Conservation (phyloP, 495 filamentous ascomycete genomes). For the Podospora australis region DNA sequence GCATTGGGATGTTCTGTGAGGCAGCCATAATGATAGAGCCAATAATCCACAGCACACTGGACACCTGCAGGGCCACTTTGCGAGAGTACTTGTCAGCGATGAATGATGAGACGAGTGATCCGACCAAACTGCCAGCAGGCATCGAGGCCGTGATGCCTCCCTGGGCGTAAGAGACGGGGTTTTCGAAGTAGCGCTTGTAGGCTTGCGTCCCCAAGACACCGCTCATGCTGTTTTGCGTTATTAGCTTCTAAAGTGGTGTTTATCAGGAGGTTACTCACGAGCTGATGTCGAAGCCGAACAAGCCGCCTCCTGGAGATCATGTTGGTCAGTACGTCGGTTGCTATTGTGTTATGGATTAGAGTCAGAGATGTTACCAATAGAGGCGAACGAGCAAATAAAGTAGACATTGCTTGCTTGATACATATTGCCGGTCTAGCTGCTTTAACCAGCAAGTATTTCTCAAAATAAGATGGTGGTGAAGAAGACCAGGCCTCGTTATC, state of each 20-base stretch:
- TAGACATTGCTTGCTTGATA: slow-evolving; percentile 50
- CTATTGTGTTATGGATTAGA: background rate
- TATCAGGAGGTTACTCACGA: too few relatives aligned
- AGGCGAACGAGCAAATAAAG: slow-evolving; percentile 60
- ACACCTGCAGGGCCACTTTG: slow-evolving; percentile 63
- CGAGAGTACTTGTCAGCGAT: slow-evolving; percentile 63
- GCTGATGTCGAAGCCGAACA: slow-evolving; percentile 71
- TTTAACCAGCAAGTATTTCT: background rate
- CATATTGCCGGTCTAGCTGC: slow-evolving; percentile 18
- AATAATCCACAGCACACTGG: slow-evolving; percentile 61
- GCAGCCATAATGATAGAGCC: slow-evolving; percentile 61
- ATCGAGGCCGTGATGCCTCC: slow-evolving; percentile 64
- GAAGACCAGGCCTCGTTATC: too few relatives aligned
- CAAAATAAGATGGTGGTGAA: too few relatives aligned
- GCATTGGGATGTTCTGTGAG: slow-evolving; percentile 53
- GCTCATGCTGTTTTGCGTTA: too few relatives aligned
- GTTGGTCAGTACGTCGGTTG: background rate
- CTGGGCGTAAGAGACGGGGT: slow-evolving; percentile 50
- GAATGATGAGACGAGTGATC: slow-evolving; percentile 58
- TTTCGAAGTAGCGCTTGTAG: slow-evolving; percentile 56
- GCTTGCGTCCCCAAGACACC: slow-evolving; percentile 57
- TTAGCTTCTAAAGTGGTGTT: too few relatives aligned
- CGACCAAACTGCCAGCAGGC: slow-evolving; percentile 69
- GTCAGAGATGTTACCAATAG: slow-evolving; percentile 47
- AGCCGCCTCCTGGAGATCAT: slow-evolving; percentile 45